Evolutionary conservation across 208 protist genomes (phyloP), one percentile per base, ranked within the genome.

Genomic region (Leishmania gerbilli): DNA sequence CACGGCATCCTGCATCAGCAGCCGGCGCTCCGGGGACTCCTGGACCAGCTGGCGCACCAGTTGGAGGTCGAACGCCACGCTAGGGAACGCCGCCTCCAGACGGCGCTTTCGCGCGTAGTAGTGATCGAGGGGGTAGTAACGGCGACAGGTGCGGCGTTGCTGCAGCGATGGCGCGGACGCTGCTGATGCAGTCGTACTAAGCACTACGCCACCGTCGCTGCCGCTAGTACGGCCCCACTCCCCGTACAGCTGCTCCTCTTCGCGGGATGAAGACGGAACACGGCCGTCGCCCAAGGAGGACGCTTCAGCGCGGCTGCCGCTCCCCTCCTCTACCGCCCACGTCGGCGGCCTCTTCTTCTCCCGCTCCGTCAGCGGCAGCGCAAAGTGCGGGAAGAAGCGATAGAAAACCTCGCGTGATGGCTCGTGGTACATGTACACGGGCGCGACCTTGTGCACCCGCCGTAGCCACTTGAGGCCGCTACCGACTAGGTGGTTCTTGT

Each of bases 1-100:
- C 31, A 95, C 69, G 11, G 92, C 92, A 79, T 97, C 94, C 71
- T 88, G 81, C 56, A 90, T 79, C 6, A 97, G 84, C 53, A 97
- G 81, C 58, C 86, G 85, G 11, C 82, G 83, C 74, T 95, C 91
- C 15, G 94, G 92, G 17, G 94, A 90, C 24, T 86, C 77, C 69
- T 87, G 60, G 0, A 97, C 82, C 17, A 95, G 81, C 67, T 86
- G 77, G 47, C 86, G 83, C 24, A 91, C 81, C 45, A 92, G 75
- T 17, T 80, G 78, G 9, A 87, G 71, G 74, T 95, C 91, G 75
- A 97, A 91, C n/a, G 88, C 65, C 55, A 92, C 67, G 17, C 53
- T 27, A 1, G 82, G 87, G 51, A 90, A 89, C 24, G 68, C 19
- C 2, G 53, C 72, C 49, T 71, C 69, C 8, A 79, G 65, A 45